Evolutionary conservation across 768 basidiomycete genomes (phyloP), one percentile per base, ranked within the genome.

Genomic region (Lentinula boryana): DNA sequence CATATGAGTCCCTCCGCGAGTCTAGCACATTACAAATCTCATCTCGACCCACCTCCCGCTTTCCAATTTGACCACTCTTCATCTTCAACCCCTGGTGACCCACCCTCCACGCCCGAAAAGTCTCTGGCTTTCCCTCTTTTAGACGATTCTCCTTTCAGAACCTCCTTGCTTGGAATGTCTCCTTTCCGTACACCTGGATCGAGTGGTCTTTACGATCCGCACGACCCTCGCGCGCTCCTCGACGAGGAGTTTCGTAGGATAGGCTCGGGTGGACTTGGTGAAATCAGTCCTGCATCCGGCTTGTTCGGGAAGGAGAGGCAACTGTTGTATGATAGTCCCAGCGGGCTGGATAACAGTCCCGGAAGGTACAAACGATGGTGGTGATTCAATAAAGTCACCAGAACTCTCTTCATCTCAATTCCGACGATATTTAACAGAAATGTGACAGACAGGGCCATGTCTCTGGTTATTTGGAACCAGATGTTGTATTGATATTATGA

Each of bases 321-420:
- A 1, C 67, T 88, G 63, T 67, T 91, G 65, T 92, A 90, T 65
- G 86, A 89, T 63, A 91, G 89, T 69, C 90, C 90, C n/a, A 85
- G 81, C 52, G 63, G 79, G 62, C 66, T 78, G 50, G 73, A 71
- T 51, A 63, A 61, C 36, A 86, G 84, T 65, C 85, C 86, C 1
- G 80, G 79, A 18, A 79, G 80, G 66, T 80, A 80, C 69, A 72
- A 76, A 16, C 71, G 76, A 58, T 84, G 80, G 82, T 83, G 76
- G 75, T 84, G 67, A 78, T 43, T 40, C 35, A 38, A 35, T 33
- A 15, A 44, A 35, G 16, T 40, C 21, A 9, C 4, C 23, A 27
- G 35, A 13, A 13, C 23, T 43, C 38, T 41, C 23, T 27, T 2
- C 23, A 43, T 43, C 40, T 43, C 38, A 56, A 23, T 7, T 41